A percentile compares a stretch with the other conserved stretches of the same genome.
phyloP scores from a whole-genome alignment of 441 rosid genomes.

The Omphalea diandra region DNA sequence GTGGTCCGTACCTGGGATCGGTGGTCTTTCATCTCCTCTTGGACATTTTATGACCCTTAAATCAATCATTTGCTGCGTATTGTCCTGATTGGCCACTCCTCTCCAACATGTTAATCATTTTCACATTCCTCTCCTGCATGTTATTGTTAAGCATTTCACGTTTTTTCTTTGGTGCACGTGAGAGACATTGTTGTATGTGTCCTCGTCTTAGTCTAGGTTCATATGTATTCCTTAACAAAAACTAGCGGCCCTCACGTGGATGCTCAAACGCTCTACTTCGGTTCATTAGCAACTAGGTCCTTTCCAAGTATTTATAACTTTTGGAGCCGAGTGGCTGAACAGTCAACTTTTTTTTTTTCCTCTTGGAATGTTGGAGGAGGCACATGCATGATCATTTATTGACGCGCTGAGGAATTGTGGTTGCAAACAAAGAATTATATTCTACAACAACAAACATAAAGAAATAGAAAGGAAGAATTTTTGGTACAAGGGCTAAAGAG shows the following conservation, averaged over 20 bases:
- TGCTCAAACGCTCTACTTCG: constrained; percentile 29
- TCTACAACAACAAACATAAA: background rate
- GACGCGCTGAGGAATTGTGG: background rate
- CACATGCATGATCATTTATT: constrained; percentile 1
- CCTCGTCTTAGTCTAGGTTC: too few species aligned
- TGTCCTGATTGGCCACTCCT: too few species aligned
- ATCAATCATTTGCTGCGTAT: background rate
- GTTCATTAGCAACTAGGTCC: constrained; percentile 15
- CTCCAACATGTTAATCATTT: too few species aligned
- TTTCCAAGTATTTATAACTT: background rate
- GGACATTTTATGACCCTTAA: background rate
- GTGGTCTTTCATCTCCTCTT: background rate
- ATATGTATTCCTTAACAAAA: constrained; percentile 3
- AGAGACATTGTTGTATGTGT: constrained; percentile 17
- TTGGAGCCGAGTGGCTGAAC: too few species aligned
- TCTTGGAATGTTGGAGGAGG: too few species aligned
- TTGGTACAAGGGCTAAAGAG: too few species aligned
- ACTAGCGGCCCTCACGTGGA: constrained; percentile 36
- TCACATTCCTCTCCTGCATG: background rate
- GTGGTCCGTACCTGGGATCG: too few species aligned
- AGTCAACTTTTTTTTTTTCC: too few species aligned
- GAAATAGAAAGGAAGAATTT: background rate
- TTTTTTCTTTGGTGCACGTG: background rate
- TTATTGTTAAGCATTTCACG: background rate
- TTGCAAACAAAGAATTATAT: background rate